Evolutionary conservation across 2,329 filamentous ascomycete species (phyloP), one percentile per base, ranked within the genome.

Genomic region (Calonectria crousiana): DNA sequence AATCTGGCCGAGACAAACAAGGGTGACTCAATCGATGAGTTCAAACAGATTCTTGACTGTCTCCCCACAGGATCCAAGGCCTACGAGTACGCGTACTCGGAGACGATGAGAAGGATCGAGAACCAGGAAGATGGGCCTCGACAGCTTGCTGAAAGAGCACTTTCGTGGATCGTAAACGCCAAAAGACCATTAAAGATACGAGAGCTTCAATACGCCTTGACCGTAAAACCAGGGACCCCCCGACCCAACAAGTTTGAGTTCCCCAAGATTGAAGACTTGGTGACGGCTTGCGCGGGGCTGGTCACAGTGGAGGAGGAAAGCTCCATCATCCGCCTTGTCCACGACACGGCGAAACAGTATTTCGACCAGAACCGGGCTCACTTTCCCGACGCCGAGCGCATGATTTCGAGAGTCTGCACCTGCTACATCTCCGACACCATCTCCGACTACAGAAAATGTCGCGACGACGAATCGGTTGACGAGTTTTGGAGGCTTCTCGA

Each of bases 311-410:
- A 88, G 51, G 69, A 83, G 64, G 76, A 84, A 51, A 87, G 80
- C 62, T 53, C 78, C 38, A 77, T 84, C 38, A 80, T 88, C 11
- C 82, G 84, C 5, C 75, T 88, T 0, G 85, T 87, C 5, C 86
- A 88, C 72, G 85, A 86, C 72, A 88, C 87, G 0, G 81, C 85
- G 1, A 83, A 87, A 53, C 83, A 87, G 53, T 89, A 86, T 74
- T 83, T 88, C 34, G 78, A 85, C 20, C 58, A 72, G 11, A 83
- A 67, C 4, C 64, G 67, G n/a, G 38, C 11, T 0, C 41, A 80
- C 76, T 82, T 87, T 58, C 80, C 81, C 3, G 26, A 62, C 5
- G 67, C 52, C 1, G 58, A 74, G n/a, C 16, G 5, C 16, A 5
- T 69, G 11, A 53, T 73, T 16, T 53, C 66, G 0, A 51, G 6